Conservation (phyloP, 495 filamentous ascomycete genomes). For the Paragyromitra xinjiangensis region DNA sequence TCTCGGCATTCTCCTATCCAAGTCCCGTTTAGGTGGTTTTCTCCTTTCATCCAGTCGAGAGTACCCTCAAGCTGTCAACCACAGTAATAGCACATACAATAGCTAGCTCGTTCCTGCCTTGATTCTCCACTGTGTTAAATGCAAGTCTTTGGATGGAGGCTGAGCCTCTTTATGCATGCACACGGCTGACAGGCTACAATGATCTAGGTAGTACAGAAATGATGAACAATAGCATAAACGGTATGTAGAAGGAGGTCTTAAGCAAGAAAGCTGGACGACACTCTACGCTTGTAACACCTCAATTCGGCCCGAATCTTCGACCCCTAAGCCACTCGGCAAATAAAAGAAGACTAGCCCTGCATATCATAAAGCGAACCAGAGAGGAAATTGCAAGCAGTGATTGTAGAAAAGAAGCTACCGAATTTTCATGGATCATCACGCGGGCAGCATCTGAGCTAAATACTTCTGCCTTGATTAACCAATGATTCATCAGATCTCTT, state of each 20-base stretch:
- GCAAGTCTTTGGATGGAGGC: constrained; percentile 21
- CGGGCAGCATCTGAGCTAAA: constrained; percentile 30
- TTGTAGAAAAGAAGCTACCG: constrained; percentile 42
- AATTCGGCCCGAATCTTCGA: constrained; percentile 40
- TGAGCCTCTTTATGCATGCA: constrained; percentile 22
- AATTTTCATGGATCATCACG: constrained; percentile 35
- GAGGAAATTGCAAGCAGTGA: constrained; percentile 45
- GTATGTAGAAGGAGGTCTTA: constrained; percentile 35
- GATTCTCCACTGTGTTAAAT: constrained; percentile 32
- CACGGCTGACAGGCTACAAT: constrained; percentile 34
- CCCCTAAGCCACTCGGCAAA: constrained; percentile 39
- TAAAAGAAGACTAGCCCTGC: constrained; percentile 37
- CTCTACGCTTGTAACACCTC: constrained; percentile 46
- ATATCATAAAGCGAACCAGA: constrained; percentile 35
- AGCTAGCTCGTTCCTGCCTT: constrained; percentile 32
- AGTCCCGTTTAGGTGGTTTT: constrained; percentile 21
- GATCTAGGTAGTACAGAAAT: constrained; percentile 36
- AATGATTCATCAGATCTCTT: constrained; percentile 72
- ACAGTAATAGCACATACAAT: constrained; percentile 29
- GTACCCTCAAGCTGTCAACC: constrained; percentile 2
- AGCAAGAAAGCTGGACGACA: constrained; percentile 39
- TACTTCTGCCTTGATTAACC: constrained; percentile 26
- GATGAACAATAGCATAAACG: constrained; percentile 30
- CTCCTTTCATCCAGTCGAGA: neutral
- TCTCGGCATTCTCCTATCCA: neutral